These are phyloP conservation scores for Pythium chondricola DNA, from an alignment of 352 stramenopile species.

Conservation along the genomic window DNA sequence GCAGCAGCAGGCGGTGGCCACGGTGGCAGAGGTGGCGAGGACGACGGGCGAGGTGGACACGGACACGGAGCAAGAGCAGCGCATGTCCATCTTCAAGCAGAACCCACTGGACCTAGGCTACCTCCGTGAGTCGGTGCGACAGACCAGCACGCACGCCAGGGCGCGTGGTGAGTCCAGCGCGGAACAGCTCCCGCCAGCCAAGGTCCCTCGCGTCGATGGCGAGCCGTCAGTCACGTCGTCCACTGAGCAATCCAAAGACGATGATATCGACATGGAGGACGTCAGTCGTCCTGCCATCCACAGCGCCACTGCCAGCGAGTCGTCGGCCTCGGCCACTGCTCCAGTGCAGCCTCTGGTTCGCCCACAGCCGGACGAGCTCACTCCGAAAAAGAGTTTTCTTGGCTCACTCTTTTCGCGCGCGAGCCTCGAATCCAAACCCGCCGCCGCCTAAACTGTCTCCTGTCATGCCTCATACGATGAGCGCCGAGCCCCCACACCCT, in stretches of 20 bases:
- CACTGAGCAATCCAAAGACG: constrained; percentile 1
- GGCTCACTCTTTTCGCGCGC: constrained; percentile 18
- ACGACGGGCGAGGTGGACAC: constrained; percentile 6
- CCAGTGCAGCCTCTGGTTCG: constrained; percentile 7
- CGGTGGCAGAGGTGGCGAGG: background rate
- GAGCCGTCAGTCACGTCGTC: background rate
- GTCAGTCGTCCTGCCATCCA: background rate
- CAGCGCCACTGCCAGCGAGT: constrained; percentile 4
- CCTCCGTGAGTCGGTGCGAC: constrained; percentile 43
- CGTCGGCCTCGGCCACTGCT: constrained; percentile 5
- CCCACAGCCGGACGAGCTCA: background rate
- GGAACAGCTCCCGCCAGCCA: constrained; percentile 8
- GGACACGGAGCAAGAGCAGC: constrained; percentile 35
- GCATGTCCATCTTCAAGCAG: constrained; percentile 61
- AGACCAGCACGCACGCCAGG: background rate
- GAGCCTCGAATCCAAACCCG: constrained; percentile 15
- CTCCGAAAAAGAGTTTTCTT: constrained; percentile 19
- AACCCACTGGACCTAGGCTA: constrained; percentile 65
- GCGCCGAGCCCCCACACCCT: no score
- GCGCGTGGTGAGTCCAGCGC: constrained; percentile 11
- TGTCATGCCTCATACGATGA: no score
- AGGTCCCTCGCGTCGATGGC: constrained; percentile 9
- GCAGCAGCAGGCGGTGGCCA: background rate
- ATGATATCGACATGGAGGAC: constrained; percentile 18
- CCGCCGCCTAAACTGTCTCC: constrained; percentile 6